These are phyloP conservation scores for Viola pubescens DNA, from an alignment of 441 rosid species.

Conservation along the genomic window DNA sequence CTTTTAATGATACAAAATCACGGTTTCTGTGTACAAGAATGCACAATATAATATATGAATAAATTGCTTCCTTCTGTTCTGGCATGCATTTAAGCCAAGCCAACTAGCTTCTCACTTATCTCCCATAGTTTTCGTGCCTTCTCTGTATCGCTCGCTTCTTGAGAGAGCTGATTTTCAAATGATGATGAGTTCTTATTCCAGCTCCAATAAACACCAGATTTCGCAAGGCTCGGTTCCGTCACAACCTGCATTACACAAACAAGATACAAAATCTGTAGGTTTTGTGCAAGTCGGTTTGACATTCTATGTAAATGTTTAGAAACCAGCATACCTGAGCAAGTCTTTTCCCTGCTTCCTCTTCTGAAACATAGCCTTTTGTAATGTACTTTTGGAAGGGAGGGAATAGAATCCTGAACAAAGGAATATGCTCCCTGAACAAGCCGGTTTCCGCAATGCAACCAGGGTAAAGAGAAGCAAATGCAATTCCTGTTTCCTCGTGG, in stretches of 20 bases:
- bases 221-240: constrained; percentile 61
- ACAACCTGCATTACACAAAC: constrained; percentile 42
- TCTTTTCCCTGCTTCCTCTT: constrained; percentile 87
- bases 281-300: not conserved
- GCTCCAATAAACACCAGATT: constrained; percentile 93
- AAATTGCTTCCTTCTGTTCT: too few relatives aligned
- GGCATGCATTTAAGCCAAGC: constrained; percentile 38
- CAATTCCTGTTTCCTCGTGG: constrained; percentile 70
- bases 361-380: constrained; percentile 88
- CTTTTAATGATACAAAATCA: too few relatives aligned
- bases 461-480: constrained; percentile 88
- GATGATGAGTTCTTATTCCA: constrained; percentile 86
- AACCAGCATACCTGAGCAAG: constrained; percentile 56
- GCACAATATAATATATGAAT: too few relatives aligned
- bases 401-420: constrained; percentile 66
- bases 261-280: not conserved
- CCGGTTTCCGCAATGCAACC: constrained; percentile 95
- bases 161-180: constrained; percentile 71
- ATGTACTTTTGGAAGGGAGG: constrained; percentile 93
- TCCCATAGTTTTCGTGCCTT: constrained; percentile 86
- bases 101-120: constrained; percentile 78
- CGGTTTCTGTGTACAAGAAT: too few relatives aligned
- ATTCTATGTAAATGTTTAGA: not conserved
- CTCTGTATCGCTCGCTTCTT: constrained; percentile 77
- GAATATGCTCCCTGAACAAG: constrained; percentile 79